Base-by-base conservation (phyloP, 768 basidiomycete species). In the Hemileccinum rubropunctum region DNA sequence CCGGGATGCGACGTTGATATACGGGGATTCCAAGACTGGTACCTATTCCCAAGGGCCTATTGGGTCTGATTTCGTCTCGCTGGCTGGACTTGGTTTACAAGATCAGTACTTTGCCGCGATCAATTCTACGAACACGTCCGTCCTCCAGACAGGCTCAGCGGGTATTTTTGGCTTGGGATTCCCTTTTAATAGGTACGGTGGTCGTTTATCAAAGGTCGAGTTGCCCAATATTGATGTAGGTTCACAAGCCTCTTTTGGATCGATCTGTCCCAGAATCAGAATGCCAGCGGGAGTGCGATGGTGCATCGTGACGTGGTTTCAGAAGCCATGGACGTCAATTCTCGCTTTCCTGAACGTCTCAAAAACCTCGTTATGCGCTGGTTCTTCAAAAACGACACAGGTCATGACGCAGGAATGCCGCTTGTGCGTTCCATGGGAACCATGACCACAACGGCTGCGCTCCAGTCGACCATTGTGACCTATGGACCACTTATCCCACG, bases 121-220 rank as follows among this genome's bases (percentile, higher is more conserved):
- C 46, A 80, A 82, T 57, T 65, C 77, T 45, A 91, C 88, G 3
- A 83, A 88, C 54, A 84, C 85, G 2, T 81, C 74, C 18, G 73
- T 88, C 8, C 57, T 75, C 33, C 72, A 78, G 35, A 79, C 76
- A 1, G 79, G 79, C 1, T 73, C 79, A 15, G 75, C 78, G 14
- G 88, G 87, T 3, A 87, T 90, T 36, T 75, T 90, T 48, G 88
- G 88, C 0, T 71, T 89, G 10, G 88, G 89, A 0, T 90, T 90
- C 54, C 86, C 88, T 3, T 62, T 79, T 13, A 84, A 84, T 53
- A 88, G 86, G 86, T 85, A 21, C 13, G 71, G 54, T 5, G 12
- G 14, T 30, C 42, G 18, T 15, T 47, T 8, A 33, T 28, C 42
- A 18, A 18, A 32, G 6, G 38, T 0, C 20, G 17, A n/a, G 9